phyloP scores from a whole-genome alignment of 352 stramenopile species.

The Pythium biforme region DNA sequence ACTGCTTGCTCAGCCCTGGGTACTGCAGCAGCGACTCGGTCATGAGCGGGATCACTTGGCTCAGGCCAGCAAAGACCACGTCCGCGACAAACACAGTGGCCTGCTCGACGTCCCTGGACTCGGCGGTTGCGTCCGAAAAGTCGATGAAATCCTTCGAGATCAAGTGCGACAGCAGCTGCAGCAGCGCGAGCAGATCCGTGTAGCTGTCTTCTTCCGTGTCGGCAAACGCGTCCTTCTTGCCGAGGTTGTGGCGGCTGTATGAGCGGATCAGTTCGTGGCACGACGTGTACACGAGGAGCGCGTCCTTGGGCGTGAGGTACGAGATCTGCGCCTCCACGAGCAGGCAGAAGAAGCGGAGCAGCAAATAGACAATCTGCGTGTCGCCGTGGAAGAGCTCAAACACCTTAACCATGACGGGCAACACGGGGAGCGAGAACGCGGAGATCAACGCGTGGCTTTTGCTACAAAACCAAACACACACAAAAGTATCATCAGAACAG shows the following conservation, averaged over 20 bases:
- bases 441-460: constrained; percentile 62
- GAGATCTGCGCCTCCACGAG: constrained; percentile 82
- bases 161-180: constrained; percentile 80
- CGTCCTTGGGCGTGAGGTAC: constrained; percentile 65
- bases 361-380: constrained; percentile 68
- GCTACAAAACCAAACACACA: constrained; percentile 20
- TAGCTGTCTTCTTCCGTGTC: constrained; percentile 81
- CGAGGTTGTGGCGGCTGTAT: constrained; percentile 70
- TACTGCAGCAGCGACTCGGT: constrained; percentile 87
- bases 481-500: background rate
- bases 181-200: constrained; percentile 62
- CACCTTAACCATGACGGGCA: constrained; percentile 73
- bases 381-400: constrained; percentile 78
- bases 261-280: constrained; percentile 69
- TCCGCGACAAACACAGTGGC: constrained; percentile 75
- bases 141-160: constrained; percentile 86
- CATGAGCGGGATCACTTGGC: constrained; percentile 88
- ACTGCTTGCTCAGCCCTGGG: constrained; percentile 82
- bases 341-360: constrained; percentile 74
- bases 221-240: constrained; percentile 59
- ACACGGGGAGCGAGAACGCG: constrained; percentile 57
- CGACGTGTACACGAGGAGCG: constrained; percentile 66
- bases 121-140: constrained; percentile 71
- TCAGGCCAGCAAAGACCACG: constrained; percentile 87
- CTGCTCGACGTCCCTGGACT: constrained; percentile 51